phyloP scores from a whole-genome alignment of 768 basidiomycete species.

The Suillus luteus region DNA sequence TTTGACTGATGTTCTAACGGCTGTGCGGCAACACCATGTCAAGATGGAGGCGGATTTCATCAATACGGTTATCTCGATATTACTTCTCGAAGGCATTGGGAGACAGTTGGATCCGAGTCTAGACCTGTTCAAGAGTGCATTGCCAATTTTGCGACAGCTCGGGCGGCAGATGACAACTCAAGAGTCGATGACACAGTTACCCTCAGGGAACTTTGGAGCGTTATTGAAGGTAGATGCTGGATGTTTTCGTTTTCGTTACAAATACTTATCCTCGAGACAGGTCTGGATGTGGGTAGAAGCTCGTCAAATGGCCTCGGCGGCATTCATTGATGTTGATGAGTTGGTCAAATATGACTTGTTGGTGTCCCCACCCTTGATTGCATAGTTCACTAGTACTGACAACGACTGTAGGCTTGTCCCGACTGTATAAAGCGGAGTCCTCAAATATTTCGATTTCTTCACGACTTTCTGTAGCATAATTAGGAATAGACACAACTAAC shows the following conservation, averaged over 20 bases:
- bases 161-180: constrained; percentile 89
- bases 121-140: constrained; percentile 93
- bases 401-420: constrained; percentile 48
- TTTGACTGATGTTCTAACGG: constrained; percentile 81
- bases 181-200: constrained; percentile 59
- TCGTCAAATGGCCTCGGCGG: constrained; percentile 78
- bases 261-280: constrained; percentile 39
- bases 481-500: constrained; percentile 5
- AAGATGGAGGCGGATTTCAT: constrained; percentile 99
- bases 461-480: neutral
- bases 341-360: constrained; percentile 87
- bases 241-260: neutral
- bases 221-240: constrained; percentile 75
- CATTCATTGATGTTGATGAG: constrained; percentile 80
- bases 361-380: constrained; percentile 31
- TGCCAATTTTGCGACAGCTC: constrained; percentile 91
- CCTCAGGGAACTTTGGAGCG: constrained; percentile 74
- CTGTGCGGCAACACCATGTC: constrained; percentile 90
- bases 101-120: constrained; percentile 88
- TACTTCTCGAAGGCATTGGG: constrained; percentile 95
- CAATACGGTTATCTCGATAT: constrained; percentile 94
- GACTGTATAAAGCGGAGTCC: constrained; percentile 37
- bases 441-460: neutral
- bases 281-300: constrained; percentile 95
- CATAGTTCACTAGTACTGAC: constrained; percentile 18